phyloP scores from a whole-genome alignment of 495 filamentous ascomycete species.

The Astrothelium subdiscretum region DNA sequence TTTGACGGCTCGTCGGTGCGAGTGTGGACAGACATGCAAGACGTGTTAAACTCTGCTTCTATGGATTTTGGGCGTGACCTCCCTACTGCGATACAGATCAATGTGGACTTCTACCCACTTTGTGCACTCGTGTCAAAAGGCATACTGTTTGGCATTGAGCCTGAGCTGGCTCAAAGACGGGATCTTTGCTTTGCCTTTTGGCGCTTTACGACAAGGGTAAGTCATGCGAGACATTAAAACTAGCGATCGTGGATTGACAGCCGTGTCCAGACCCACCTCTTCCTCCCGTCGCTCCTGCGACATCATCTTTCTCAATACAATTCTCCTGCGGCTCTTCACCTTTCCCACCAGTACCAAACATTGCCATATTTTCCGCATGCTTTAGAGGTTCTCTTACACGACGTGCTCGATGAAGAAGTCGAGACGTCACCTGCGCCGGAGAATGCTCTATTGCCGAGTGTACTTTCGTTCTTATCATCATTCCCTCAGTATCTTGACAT shows the following conservation, averaged over 20 bases:
- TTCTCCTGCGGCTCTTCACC: constrained; percentile 57
- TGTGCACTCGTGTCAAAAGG: constrained; percentile 74
- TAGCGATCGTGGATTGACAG: not conserved
- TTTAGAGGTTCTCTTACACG: constrained; percentile 83
- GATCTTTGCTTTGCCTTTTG: constrained; percentile 82
- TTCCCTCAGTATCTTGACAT: constrained; percentile 89
- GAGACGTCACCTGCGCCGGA: constrained; percentile 47
- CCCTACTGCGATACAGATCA: constrained; percentile 51
- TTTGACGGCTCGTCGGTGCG: constrained; percentile 77
- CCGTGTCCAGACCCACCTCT: constrained; percentile 42
- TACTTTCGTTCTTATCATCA: constrained; percentile 79
- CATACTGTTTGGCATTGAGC: constrained; percentile 79
- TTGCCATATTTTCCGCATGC: constrained; percentile 87
- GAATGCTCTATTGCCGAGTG: constrained; percentile 68
- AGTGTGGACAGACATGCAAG: constrained; percentile 84
- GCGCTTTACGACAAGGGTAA: constrained; percentile 36
- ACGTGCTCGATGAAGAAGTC: constrained; percentile 89
- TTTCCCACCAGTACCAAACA: constrained; percentile 72
- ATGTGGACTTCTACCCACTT: constrained; percentile 87
- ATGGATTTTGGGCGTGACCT: constrained; percentile 48
- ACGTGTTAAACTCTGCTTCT: constrained; percentile 58
- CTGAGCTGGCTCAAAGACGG: constrained; percentile 80
- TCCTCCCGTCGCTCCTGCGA: constrained; percentile 76
- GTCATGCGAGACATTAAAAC: constrained; percentile 4
- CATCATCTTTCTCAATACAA: constrained; percentile 62